phyloP scores from a whole-genome alignment of 2,329 filamentous ascomycete species.

The Fusarium humuli region DNA sequence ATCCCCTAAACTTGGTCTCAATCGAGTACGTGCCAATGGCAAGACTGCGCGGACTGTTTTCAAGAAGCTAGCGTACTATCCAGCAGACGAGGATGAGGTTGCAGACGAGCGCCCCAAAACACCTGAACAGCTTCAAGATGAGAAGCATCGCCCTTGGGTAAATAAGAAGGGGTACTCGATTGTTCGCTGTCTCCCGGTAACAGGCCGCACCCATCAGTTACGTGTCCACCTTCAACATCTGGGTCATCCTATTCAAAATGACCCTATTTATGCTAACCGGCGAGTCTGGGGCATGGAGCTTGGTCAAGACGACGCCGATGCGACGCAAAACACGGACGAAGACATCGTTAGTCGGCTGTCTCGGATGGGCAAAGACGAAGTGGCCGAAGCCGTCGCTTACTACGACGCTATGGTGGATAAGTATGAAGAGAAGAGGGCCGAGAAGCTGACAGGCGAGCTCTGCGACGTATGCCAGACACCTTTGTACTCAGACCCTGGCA shows the following conservation, averaged over 20 bases:
- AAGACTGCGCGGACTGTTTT: constrained; percentile 93
- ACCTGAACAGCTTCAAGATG: constrained; percentile 37
- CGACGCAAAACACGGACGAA: constrained; percentile 79
- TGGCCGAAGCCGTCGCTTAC: constrained; percentile 90
- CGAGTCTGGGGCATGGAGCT: constrained; percentile 88
- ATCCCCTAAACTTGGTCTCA: constrained; percentile 93
- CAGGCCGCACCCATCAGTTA: constrained; percentile 93
- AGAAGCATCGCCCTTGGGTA: constrained; percentile 55
- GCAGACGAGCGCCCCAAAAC: constrained; percentile 44
- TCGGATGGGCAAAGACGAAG: constrained; percentile 93
- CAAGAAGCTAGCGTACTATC: constrained; percentile 91
- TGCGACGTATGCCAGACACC: constrained; percentile 88
- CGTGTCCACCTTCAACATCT: constrained; percentile 95
- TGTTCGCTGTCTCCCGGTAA: constrained; percentile 92
- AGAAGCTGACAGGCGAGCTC: constrained; percentile 88
- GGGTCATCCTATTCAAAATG: constrained; percentile 95
- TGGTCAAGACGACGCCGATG: constrained; percentile 74
- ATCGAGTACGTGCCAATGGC: constrained; percentile 92
- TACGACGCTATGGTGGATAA: constrained; percentile 92
- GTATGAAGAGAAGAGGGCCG: constrained; percentile 90
- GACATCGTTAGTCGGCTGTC: constrained; percentile 88
- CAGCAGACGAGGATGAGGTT: constrained; percentile 50
- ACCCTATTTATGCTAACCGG: constrained; percentile 96
- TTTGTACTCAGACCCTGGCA: constrained; percentile 91
- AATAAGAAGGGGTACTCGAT: constrained; percentile 88